phyloP scores from a whole-genome alignment of 2,329 filamentous ascomycete species.

The Xylariaceae sp. region DNA sequence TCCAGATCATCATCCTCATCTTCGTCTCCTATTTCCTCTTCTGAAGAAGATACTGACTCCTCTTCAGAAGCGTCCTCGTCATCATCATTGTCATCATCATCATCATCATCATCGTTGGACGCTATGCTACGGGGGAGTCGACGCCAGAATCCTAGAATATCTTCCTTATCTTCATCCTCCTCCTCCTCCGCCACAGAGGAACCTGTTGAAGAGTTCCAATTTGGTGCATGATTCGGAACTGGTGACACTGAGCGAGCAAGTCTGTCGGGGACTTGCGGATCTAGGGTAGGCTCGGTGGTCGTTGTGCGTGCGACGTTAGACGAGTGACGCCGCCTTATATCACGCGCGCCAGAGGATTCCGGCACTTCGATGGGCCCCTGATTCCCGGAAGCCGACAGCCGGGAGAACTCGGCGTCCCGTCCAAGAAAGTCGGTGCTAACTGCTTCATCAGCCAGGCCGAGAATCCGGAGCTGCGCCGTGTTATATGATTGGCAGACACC shows the following conservation, averaged over 20 bases:
- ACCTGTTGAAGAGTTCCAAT: slow-evolving; percentile 27
- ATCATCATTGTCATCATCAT: slow-evolving; percentile 37
- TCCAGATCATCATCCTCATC: slow-evolving; percentile 53
- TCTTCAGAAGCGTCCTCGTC: slow-evolving; percentile 28
- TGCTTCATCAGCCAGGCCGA: slow-evolving; percentile 44
- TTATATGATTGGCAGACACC: slow-evolving; percentile 72
- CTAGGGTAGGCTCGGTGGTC: slow-evolving; percentile 18
- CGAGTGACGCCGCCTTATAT: slow-evolving; percentile 39
- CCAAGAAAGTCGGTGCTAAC: slow-evolving; percentile 23
- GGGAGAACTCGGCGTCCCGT: slow-evolving; percentile 23
- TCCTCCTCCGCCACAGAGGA: slow-evolving; percentile 32
- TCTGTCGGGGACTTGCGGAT: slow-evolving; percentile 40
- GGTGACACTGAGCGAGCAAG: slow-evolving; percentile 51
- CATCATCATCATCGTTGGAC: slow-evolving; percentile 41
- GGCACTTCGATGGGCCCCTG: slow-evolving; percentile 10
- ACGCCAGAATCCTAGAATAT: slow-evolving; percentile 63
- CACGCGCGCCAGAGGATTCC: slow-evolving; percentile 25
- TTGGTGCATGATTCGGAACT: slow-evolving; percentile 28
- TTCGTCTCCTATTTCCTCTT: slow-evolving; percentile 52
- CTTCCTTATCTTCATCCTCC: slow-evolving; percentile 54
- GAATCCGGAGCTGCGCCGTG: slow-evolving; percentile 65
- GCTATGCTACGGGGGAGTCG: slow-evolving; percentile 45
- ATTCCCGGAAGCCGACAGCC: slow-evolving; percentile 15
- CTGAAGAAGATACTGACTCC: slow-evolving; percentile 35
- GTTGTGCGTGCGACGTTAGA: slow-evolving; percentile 32